Conservation (phyloP, 176 grass and related monocot species). For the Cocos nucifera region DNA sequence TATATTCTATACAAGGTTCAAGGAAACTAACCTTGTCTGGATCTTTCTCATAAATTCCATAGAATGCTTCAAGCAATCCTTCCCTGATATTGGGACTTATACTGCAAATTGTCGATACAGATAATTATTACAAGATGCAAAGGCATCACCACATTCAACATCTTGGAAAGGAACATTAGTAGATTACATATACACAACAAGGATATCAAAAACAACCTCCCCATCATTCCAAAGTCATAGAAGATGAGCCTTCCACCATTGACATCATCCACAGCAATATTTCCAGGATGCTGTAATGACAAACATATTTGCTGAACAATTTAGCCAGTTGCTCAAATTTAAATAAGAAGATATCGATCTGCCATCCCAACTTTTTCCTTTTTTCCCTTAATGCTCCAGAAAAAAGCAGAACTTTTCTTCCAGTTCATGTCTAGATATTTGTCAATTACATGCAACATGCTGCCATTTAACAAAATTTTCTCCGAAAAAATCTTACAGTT, state of each 20-base stretch:
- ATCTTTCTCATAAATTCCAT: conserved; percentile 97
- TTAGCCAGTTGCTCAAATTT: neutral
- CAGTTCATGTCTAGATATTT: no score
- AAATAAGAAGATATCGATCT: neutral
- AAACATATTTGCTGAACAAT: conserved; percentile 2
- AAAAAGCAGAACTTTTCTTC: neutral
- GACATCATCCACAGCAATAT: conserved; percentile 98
- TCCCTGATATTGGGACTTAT: conserved; percentile 87
- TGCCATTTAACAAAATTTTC: no score
- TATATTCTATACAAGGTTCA: conserved; percentile 1
- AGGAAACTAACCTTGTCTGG: conserved; percentile 67
- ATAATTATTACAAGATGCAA: conserved; percentile 12
- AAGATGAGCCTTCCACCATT: conserved; percentile 99
- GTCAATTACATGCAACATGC: no score
- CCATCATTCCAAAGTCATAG: conserved; percentile 99
- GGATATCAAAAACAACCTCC: conserved; percentile 48
- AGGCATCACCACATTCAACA: conserved; percentile 2
- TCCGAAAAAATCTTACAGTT: no score
- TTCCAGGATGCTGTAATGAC: conserved; percentile 76
- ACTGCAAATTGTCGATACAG: conserved; percentile 39
- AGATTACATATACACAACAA: neutral
- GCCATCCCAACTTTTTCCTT: neutral
- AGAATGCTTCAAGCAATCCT: conserved; percentile 90
- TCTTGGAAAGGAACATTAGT: no score
- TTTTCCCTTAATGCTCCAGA: neutral